Conservation (phyloP, 164 flowering plant genomes). For the Chloranthus sessilifolius region DNA sequence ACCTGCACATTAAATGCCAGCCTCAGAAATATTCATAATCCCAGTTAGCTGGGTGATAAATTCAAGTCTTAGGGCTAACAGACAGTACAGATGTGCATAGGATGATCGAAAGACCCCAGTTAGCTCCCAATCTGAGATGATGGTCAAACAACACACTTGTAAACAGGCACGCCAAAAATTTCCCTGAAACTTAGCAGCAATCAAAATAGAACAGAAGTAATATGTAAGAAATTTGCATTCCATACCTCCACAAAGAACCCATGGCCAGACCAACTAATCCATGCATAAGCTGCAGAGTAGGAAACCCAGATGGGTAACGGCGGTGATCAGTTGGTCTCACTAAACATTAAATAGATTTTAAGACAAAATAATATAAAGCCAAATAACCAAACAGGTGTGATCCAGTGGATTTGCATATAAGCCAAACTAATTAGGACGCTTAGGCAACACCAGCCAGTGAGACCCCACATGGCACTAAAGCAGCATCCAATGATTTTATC, state of each 20-base stretch:
- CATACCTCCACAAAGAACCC: constrained; percentile 94
- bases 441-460: too few species aligned
- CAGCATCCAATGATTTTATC: too few species aligned
- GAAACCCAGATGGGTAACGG: too few species aligned
- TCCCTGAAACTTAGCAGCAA: background rate
- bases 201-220: background rate
- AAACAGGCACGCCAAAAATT: background rate
- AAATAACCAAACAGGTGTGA: too few species aligned
- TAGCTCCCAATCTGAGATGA: constrained; percentile 56
- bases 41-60: constrained; percentile 2
- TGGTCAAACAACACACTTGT: background rate
- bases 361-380: too few species aligned
- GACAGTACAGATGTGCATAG: constrained; percentile 62
- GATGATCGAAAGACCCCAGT: constrained; percentile 69
- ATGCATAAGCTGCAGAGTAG: constrained; percentile 66
- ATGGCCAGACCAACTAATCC: constrained; percentile 85
- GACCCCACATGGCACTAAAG: too few species aligned
- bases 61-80: constrained; percentile 3
- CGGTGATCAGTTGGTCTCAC: too few species aligned
- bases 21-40: constrained; percentile 2
- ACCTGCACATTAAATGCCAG: constrained; percentile 41
- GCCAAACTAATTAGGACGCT: too few species aligned
- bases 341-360: too few species aligned
- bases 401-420: too few species aligned
- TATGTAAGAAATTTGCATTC: background rate